Evolutionary conservation across 306 rosid species (phyloP), one percentile per base, ranked within the genome.

Genomic region (Geum urbanum): DNA sequence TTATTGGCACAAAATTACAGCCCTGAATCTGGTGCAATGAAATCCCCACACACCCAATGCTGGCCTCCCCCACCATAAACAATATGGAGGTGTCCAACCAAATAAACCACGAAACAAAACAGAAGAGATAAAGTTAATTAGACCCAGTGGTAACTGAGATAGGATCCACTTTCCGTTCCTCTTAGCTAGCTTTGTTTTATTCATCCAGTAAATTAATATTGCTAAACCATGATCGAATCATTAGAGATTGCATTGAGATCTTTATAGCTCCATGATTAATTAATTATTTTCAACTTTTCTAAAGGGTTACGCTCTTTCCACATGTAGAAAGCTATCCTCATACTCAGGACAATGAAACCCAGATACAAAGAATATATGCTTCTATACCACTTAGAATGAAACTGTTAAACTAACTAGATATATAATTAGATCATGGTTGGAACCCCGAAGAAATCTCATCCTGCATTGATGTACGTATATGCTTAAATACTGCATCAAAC

Each of bases 271-370:
- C 43, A 46, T 48, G 55, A n/a, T 22, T n/a, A n/a, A n/a, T n/a
- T n/a, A n/a, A n/a, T n/a, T 32, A 32, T 32, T 32, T 70, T 48
- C 45, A 56, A n/a, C 55, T 56, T 70, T 56, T 16, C 55, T 15
- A 44, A 56, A 56, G 74, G n/a, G 44, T 70, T 18, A 56, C 45
- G 12, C 8, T 56, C 37, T 27, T 56, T 56, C 74, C 66, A 44
- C 16, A 56, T 22, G 7, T 16, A 54, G 74, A 70, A 44, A 56
- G 19, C 74, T 16, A 15, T 44, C 18, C 66, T 44, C 66, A 56
- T 24, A 16, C 65, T 24, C 18, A 7, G 74, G 55, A 56, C 51
- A 69, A 40, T 13, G 54, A 45, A 65, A 64, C 6, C 54, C 18
- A 18, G 4, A 22, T 3, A 32, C 46, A 45, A 22, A 32, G 52